Base-by-base conservation (phyloP, 2,329 filamentous ascomycete genomes). In the Alternaria alternata region DNA sequence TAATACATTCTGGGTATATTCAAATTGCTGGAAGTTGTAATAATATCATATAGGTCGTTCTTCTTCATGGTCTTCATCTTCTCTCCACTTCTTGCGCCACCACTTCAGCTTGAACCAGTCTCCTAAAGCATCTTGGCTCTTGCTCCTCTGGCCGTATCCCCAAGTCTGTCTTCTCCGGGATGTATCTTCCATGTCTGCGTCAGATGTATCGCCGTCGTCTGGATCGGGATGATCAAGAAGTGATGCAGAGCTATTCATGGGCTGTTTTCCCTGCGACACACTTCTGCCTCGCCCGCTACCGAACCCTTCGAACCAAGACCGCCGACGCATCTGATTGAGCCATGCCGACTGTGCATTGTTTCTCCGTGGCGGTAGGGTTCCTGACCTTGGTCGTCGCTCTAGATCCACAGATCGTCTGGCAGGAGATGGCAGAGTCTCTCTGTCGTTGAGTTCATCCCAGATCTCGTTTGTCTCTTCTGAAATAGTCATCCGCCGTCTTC, bases 361-460 rank as follows among this genome's bases (percentile, higher is more conserved):
- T 22, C 73, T 66, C 20, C 73, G 67, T 28, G 64, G 51, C 12
- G 74, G 71, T 20, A 78, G 46, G 0, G 75, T 78, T 5, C 76
- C 75, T n/a, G 74, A 75, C 53, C 75, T 67, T 18, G 73, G 74
- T 44, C 74, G 66, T 38, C 70, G 66, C 32, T 74, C 73, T 26
- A 74, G 43, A 44, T 77, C 74, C n/a, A 61, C 66, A 2, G 75
- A 77, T 54, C 68, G 73, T 56, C 67, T 64, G 12, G 68, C 64
- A 34, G 73, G 73, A 11, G 74, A 75, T 11, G 69, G 70, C 0
- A 74, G 32, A 22, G 67, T 65, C 16, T 76, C 74, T 47, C 73
- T 67, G 69, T 96, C 93, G 72, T 95, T 90, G 14, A 97, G 84
- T 75, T 96, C 93, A 57, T 89, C 91, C 93, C 93, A 96, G 32